Base-by-base conservation (phyloP, 1,284 basidiomycete genomes). In the Pascua sp. region DNA sequence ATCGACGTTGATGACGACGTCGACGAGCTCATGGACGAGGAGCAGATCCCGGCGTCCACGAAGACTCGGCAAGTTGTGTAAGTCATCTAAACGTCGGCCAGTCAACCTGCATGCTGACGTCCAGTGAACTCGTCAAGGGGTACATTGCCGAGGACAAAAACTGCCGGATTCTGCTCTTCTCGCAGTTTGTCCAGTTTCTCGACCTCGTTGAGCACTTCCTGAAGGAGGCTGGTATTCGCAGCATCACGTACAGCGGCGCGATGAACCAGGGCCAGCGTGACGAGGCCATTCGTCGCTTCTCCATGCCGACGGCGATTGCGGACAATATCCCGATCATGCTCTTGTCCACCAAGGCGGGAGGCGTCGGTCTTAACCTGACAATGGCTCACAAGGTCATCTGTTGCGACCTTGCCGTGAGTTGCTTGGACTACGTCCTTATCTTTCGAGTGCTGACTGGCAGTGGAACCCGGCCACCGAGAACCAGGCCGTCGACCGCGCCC, bases 401-500 rank as follows among this genome's bases (percentile, higher is more conserved):
- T 40, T 59, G 57, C 40, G 58, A 58, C 41, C 47, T 63, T 11
- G 52, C 56, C 24, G 57, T 59, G 42, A 51, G 57, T 53, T 32
- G 24, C 24, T 7, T 32, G 24, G 24, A 32, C 24, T 32, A 3
- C 7, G 24, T 32, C 24, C 24, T 48, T 37, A 7, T 42, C 12
- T 5, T 49, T 11, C 51, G 48, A 44, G 42, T 32, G 49, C 41
- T 47, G 17, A 55, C 42, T 45, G 24, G 32, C 47, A 45, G 13
- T 79, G 77, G 77, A 74, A 75, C 60, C 66, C 71, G 0, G 77
- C 78, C 1, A 71, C 73, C 1, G 69, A 75, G 59, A 60, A 67
- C 18, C 73, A 75, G 63, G 75, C 75, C 3, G 64, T 72, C 39
- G 75, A 77, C 51, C 68, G 78, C 18, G 68, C 90, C 0, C 94